Evolutionary conservation across 129 eudicot species (phyloP), one percentile per base, ranked within the genome.

Genomic region (Apium graveolens): DNA sequence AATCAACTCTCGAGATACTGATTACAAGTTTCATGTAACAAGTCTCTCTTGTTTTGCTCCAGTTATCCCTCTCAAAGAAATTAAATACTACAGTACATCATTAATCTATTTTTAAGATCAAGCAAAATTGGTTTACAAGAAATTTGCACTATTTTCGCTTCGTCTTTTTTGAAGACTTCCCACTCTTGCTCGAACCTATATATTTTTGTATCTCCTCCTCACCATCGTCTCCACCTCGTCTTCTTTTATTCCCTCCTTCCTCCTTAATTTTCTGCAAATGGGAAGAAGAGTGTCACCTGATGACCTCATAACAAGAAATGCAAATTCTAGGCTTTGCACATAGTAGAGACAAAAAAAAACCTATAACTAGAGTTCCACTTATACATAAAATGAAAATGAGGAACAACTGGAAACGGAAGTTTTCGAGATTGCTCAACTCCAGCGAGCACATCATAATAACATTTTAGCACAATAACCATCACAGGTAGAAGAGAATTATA

Each of bases 181-280:
- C 91, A 38, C 78, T 85, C 84, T 83, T 86, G 11, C 45, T 73
- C 6, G 77, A 74, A 42, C 84, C 83, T 32, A 86, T 72, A 77
- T 66, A 82, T 78, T 81, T 86, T 12, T 81, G 83, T 43, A 81
- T 80, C 11, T 90, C 97, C 27, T 81, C 92, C 13, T 84, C 91
- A 0, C 60, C 91, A 62, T 86, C 92, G 4, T 80, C 89, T 11
- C 81, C 84, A 11, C 87, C 87, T 57, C 81, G 82, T 76, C 85
- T 81, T 80, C 82, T 88, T 83, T 82, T 88, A 51, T 79, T 81
- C 37, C 91, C 85, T 26, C 93, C 91, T 34, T 75, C 70, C 83
- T 92, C 97, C 78, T 86, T 92, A 9, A 88, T 82, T 88, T 86
- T 90, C 97, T 92, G 87, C 81, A 80, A 5, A 78, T 70, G n/a